Percentiles rank a stretch among this genome's conserved stretches.
Conservation (phyloP, 1,139 yeast species). For the Pichia sp. region DNA sequence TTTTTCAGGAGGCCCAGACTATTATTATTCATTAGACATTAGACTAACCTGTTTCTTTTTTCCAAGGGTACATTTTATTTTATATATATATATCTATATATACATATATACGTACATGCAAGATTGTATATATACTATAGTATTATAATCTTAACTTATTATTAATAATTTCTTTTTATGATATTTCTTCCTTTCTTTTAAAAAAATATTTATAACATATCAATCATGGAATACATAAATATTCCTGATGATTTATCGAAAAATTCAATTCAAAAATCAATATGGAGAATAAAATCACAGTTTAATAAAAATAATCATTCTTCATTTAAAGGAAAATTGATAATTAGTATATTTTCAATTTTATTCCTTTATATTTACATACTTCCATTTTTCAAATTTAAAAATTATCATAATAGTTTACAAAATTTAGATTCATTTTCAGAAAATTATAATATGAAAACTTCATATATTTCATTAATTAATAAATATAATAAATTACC, state of each 20-base stretch:
- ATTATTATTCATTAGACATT: too few species aligned
- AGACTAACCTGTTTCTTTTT: too few species aligned
- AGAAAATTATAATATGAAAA: conserved; percentile 7
- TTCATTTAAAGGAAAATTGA: neutral
- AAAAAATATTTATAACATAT: neutral
- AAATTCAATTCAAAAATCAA: neutral
- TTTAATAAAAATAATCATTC: neutral
- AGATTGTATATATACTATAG: too few species aligned
- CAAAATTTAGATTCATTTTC: neutral
- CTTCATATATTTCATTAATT: conserved; percentile 2
- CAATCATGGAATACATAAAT: conserved; percentile 5
- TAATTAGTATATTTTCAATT: neutral
- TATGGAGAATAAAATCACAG: neutral
- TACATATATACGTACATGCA: too few species aligned
- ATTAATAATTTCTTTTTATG: neutral
- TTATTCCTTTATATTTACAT: neutral
- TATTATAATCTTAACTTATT: too few species aligned
- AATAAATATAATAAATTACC: conserved; percentile 6
- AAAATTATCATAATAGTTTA: neutral
- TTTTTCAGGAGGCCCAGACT: too few species aligned
- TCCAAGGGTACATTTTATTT: too few species aligned
- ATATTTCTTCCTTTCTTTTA: neutral
- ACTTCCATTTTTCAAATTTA: neutral
- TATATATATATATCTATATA: too few species aligned
- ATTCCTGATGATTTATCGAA: conserved; percentile 3